phyloP scores from a whole-genome alignment of 2,329 filamentous ascomycete genomes.

The Paracamarosporium sp. region DNA sequence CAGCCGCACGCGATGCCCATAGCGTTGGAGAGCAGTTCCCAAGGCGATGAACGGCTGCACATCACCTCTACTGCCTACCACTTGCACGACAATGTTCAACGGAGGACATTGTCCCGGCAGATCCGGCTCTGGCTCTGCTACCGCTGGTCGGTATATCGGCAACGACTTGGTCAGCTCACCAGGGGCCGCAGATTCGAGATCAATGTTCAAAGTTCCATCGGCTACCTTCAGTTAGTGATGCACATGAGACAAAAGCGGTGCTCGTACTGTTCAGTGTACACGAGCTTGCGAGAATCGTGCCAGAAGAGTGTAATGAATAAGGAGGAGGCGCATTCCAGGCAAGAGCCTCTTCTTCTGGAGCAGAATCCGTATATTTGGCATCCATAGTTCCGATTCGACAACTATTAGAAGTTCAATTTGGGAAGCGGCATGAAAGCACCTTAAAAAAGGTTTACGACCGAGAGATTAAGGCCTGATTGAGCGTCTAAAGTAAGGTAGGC shows the following conservation, averaged over 20 bases:
- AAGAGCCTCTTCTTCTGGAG: background rate
- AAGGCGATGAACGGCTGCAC: slow-evolving; percentile 67
- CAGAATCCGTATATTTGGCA: too few species aligned
- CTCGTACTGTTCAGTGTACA: background rate
- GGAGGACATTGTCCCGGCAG: background rate
- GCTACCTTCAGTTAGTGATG: slow-evolving; percentile 9
- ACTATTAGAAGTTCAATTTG: too few species aligned
- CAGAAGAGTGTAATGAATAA: background rate
- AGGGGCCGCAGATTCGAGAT: slow-evolving; percentile 28
- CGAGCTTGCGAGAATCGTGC: background rate
- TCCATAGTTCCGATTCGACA: too few species aligned
- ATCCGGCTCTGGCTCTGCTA: background rate
- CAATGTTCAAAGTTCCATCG: slow-evolving; percentile 34
- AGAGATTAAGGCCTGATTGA: too few species aligned
- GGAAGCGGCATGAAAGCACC: too few species aligned
- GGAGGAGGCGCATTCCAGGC: background rate
- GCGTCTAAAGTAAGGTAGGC: too few species aligned
- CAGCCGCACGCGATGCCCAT: slow-evolving; percentile 32
- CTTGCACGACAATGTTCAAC: slow-evolving; percentile 62
- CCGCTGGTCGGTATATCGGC: background rate
- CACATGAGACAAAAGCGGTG: background rate
- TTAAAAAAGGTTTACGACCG: too few species aligned
- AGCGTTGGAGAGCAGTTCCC: slow-evolving; percentile 51
- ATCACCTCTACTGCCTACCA: slow-evolving; percentile 61
- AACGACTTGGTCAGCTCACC: slow-evolving; percentile 1